Percentiles rank a stretch among this genome's conserved stretches.
phyloP scores from a whole-genome alignment of 345 rosid genomes.

The Zanthoxylum bungeanum region DNA sequence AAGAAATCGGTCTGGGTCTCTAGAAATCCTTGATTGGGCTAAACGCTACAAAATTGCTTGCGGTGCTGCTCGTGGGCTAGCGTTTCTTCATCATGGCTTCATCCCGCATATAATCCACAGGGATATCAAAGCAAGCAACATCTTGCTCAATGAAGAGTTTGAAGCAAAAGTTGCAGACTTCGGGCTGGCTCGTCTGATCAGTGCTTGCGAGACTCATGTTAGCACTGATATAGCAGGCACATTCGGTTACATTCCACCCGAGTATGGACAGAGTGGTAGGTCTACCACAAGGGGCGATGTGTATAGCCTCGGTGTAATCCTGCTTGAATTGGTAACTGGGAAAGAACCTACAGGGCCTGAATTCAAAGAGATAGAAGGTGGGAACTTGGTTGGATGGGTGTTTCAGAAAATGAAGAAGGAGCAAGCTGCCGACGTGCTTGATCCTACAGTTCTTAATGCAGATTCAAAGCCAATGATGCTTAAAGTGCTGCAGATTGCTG shows the following conservation, averaged over 20 bases:
- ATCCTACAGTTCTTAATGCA: slow-evolving; percentile 40
- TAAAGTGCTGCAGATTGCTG: slow-evolving; percentile 59
- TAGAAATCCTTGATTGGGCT: slow-evolving; percentile 72
- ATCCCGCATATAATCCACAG: slow-evolving; percentile 94
- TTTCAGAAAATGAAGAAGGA: slow-evolving; percentile 67
- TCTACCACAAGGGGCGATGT: slow-evolving; percentile 86
- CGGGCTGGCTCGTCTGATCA: slow-evolving; percentile 84
- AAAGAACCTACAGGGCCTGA: slow-evolving; percentile 95
- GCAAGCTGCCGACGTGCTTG: slow-evolving; percentile 63
- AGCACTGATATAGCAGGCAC: slow-evolving; percentile 88
- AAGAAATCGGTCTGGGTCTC: slow-evolving; percentile 60
- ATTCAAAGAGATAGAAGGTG: slow-evolving; percentile 91
- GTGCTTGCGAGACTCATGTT: slow-evolving; percentile 92
- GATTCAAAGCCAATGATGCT: slow-evolving; percentile 60
- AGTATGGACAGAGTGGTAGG: slow-evolving; percentile 88
- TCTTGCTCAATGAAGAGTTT: slow-evolving; percentile 66
- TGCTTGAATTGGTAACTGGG: slow-evolving; percentile 82
- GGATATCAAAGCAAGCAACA: slow-evolving; percentile 92
- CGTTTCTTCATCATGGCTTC: slow-evolving; percentile 86
- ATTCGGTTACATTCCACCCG: slow-evolving; percentile 92
- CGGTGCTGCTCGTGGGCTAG: slow-evolving; percentile 84
- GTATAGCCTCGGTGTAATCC: slow-evolving; percentile 88
- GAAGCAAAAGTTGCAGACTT: slow-evolving; percentile 96
- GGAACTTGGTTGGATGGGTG: slow-evolving; percentile 92
- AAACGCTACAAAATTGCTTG: slow-evolving; percentile 72